These are phyloP conservation scores for Elaeagnus macrophylla DNA, from an alignment of 306 rosid species.

Conservation along the genomic window DNA sequence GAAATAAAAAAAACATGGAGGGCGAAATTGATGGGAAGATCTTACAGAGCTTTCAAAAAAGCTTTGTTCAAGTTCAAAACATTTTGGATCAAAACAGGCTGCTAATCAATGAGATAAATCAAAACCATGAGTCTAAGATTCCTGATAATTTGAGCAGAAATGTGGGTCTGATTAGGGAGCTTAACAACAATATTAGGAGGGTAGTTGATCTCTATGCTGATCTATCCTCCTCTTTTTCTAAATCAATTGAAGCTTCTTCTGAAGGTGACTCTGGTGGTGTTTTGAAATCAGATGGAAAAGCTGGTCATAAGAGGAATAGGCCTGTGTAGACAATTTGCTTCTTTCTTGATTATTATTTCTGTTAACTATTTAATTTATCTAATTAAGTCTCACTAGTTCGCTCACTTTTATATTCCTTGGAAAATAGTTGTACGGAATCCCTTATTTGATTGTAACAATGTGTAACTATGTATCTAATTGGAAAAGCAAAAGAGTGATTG, in stretches of 20 bases:
- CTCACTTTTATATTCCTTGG: conserved; percentile 34
- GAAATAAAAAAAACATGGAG: conserved; percentile 46
- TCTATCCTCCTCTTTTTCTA: conserved; percentile 77
- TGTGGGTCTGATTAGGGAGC: conserved; percentile 81
- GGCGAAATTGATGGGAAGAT: conserved; percentile 69
- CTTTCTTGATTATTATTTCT: conserved; percentile 20
- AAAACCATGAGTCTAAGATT: conserved; percentile 86
- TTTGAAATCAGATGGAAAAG: conserved; percentile 66
- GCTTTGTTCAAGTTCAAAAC: conserved; percentile 80
- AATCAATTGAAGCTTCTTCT: conserved; percentile 78
- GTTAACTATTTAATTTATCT: too few species aligned
- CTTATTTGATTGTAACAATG: conserved; percentile 29
- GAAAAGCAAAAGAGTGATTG: conserved; percentile 10
- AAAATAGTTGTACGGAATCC: conserved; percentile 40
- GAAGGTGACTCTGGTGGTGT: conserved; percentile 91
- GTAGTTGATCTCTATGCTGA: conserved; percentile 94
- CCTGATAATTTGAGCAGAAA: conserved; percentile 86
- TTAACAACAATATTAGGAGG: conserved; percentile 83
- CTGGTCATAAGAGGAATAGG: conserved; percentile 60
- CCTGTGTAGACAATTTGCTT: conserved; percentile 23
- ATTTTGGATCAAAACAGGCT: conserved; percentile 87
- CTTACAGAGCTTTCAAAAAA: conserved; percentile 72
- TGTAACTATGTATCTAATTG: conserved; percentile 59
- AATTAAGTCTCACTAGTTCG: too few species aligned
- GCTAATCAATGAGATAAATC: conserved; percentile 91